Conservation (phyloP, 2,329 filamentous ascomycete species). For the Claviceps digitariae region DNA sequence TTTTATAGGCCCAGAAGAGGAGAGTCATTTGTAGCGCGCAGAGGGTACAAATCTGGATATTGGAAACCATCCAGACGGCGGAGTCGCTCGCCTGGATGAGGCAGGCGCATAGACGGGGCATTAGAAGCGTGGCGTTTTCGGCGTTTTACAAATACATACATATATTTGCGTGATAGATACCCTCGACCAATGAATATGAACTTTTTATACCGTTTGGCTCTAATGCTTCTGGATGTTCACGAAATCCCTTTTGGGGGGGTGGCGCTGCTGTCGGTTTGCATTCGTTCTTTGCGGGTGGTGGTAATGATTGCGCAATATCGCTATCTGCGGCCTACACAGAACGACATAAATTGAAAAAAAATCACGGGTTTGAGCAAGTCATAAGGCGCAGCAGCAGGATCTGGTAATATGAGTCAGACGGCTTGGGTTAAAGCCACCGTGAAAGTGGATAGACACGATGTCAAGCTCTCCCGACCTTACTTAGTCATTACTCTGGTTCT, state of each 20-base stretch:
- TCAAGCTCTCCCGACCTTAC: background rate
- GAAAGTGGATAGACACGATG: background rate
- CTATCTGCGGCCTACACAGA: background rate
- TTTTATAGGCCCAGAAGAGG: conserved; percentile 13
- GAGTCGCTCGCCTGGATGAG: background rate
- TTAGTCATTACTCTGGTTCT: background rate
- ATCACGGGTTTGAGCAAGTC: background rate
- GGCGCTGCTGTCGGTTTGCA: too few species aligned
- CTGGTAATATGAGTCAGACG: background rate
- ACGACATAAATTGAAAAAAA: background rate
- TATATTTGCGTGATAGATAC: conserved; percentile 3
- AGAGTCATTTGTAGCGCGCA: background rate
- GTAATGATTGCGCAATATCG: too few species aligned
- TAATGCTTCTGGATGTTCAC: background rate
- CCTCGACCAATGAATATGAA: background rate
- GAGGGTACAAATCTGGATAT: background rate
- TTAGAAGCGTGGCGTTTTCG: background rate
- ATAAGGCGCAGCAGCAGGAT: background rate
- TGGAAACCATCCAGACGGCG: background rate
- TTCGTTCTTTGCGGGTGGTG: too few species aligned
- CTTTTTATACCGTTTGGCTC: background rate
- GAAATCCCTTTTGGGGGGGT: too few species aligned
- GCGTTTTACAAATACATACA: background rate
- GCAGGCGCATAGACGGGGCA: background rate
- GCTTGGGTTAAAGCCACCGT: background rate